These are phyloP conservation scores for Lipomyces spencermartinsiae DNA, from an alignment of 805 yeast species.

Conservation along the genomic window DNA sequence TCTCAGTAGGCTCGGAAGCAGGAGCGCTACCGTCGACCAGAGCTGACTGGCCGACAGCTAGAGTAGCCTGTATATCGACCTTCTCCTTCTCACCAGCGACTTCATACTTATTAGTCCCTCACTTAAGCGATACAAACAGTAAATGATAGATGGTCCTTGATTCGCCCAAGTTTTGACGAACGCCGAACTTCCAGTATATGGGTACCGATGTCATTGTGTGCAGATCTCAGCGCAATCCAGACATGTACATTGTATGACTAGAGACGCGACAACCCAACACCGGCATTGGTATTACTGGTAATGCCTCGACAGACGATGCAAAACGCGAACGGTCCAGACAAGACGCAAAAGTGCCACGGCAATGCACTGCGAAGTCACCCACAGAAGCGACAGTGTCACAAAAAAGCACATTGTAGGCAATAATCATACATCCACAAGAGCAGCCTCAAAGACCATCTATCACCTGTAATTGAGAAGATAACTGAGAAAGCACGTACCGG, in stretches of 20 bases:
- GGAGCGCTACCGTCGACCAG: constrained; percentile 2
- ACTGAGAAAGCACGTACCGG: constrained; percentile 13
- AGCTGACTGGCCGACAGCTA: background rate
- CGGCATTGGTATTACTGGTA: background rate
- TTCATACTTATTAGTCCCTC: background rate
- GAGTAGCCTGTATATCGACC: background rate
- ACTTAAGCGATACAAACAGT: background rate
- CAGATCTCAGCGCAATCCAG: too few relatives aligned
- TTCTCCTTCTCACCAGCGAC: background rate
- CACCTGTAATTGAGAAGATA: background rate
- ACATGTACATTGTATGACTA: too few relatives aligned
- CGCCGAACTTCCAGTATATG: too few relatives aligned
- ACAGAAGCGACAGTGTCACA: background rate
- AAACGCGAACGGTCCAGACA: too few relatives aligned
- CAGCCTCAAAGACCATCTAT: background rate
- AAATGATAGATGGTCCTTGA: background rate
- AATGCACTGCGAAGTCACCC: too few relatives aligned
- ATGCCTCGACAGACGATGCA: background rate
- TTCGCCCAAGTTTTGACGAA: background rate
- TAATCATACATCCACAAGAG: background rate
- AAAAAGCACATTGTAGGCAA: background rate
- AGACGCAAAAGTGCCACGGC: too few relatives aligned
- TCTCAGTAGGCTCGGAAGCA: constrained; percentile 1
- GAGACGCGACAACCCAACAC: background rate
- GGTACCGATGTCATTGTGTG: too few relatives aligned